Evolutionary conservation across 768 basidiomycete genomes (phyloP).

Genomic region (Boletus tomentosulus): DNA sequence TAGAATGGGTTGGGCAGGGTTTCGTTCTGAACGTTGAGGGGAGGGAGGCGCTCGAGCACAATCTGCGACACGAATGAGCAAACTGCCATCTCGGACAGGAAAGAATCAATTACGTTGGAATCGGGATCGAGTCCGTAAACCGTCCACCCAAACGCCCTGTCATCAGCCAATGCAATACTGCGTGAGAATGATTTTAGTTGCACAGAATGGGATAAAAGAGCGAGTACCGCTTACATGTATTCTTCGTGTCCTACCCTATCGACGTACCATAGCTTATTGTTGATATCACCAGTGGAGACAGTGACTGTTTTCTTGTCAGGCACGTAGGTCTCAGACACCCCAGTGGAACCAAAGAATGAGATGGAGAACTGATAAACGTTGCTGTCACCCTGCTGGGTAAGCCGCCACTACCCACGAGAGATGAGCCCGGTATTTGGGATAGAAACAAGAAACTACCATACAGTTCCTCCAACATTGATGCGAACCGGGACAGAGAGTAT

Average conservation of each 20-base stretch:
- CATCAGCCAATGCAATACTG: background rate
- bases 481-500: background rate
- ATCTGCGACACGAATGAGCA: background rate
- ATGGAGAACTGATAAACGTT: background rate
- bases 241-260: background rate
- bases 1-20: background rate
- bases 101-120: background rate
- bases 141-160: background rate
- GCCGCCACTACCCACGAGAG: background rate
- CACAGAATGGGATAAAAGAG: background rate
- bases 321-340: background rate
- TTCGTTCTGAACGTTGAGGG: background rate
- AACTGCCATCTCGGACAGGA: background rate
- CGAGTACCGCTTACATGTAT: background rate
- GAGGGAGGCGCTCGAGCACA: background rate
- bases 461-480: background rate
- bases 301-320: background rate
- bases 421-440: background rate
- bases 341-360: background rate
- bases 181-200: background rate
- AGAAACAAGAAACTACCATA: background rate
- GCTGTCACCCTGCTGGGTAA: background rate
- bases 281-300: background rate
- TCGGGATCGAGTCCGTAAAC: background rate
- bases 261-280: background rate